phyloP scores from a whole-genome alignment of 192 early-diverging fungal species.

The Neocallimastix lanati region DNA sequence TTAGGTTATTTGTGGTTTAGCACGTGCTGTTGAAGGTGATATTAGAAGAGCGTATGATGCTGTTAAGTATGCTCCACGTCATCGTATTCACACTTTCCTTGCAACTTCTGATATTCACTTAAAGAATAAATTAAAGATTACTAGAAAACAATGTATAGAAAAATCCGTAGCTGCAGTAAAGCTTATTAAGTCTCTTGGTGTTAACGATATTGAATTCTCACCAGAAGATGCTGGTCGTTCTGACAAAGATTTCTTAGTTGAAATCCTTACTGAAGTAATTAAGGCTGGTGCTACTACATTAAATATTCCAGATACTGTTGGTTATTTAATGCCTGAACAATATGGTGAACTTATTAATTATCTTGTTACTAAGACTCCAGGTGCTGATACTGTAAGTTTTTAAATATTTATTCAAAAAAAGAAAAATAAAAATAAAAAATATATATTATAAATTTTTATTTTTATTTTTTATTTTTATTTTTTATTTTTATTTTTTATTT shows the following conservation, averaged over 20 bases:
- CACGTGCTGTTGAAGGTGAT: slow-evolving; percentile 65
- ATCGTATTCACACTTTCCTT: slow-evolving; percentile 86
- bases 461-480: no score
- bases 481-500: no score
- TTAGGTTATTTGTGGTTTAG: slow-evolving; percentile 70
- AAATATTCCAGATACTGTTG: slow-evolving; percentile 97
- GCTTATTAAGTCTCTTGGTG: slow-evolving; percentile 55
- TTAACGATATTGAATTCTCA: slow-evolving; percentile 81
- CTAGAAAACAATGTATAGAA: slow-evolving; percentile 63
- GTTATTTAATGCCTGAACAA: slow-evolving; percentile 80
- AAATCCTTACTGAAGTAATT: slow-evolving; percentile 63
- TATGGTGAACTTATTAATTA: slow-evolving; percentile 75
- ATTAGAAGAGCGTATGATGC: slow-evolving; percentile 82
- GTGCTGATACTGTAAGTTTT: slow-evolving; percentile 35
- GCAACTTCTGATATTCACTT: slow-evolving; percentile 95
- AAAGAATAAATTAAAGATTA: slow-evolving; percentile 81
- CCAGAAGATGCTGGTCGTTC: slow-evolving; percentile 86
- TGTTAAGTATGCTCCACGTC: slow-evolving; percentile 60
- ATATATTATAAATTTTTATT: no score
- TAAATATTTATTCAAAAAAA: no score
- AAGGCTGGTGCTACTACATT: slow-evolving; percentile 82
- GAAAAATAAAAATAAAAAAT: no score
- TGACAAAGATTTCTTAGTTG: slow-evolving; percentile 70
- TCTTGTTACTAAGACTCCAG: slow-evolving; percentile 51
- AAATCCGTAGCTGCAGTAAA: slow-evolving; percentile 62